A percentile compares a stretch with the other conserved stretches of the same genome.
Conservation (phyloP, 2,329 filamentous ascomycete species). For the Trichoderma lentiforme region DNA sequence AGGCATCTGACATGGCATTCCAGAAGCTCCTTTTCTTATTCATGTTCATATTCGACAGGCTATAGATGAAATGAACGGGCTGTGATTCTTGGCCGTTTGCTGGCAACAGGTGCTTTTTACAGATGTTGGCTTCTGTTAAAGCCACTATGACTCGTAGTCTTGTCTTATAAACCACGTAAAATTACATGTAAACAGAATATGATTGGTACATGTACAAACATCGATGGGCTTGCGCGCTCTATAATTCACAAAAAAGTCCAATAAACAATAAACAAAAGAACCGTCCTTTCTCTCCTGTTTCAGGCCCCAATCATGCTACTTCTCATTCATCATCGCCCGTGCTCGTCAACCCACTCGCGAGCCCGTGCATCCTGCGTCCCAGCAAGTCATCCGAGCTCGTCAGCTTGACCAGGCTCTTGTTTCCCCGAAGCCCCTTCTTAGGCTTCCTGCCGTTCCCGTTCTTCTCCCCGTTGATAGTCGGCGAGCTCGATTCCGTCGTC, state of each 20-base stretch:
- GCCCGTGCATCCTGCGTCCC: slow-evolving; percentile 55
- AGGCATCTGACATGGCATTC: background rate
- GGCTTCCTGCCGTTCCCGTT: slow-evolving; percentile 24
- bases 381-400: slow-evolving; percentile 57
- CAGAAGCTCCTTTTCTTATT: background rate
- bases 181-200: background rate
- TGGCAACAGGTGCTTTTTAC: background rate
- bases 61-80: background rate
- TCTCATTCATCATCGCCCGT: slow-evolving; percentile 40
- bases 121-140: background rate
- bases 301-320: background rate
- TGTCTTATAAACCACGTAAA: background rate
- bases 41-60: fast-evolving
- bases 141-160: background rate
- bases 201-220: background rate
- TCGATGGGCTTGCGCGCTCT: background rate
- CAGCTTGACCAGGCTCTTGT: slow-evolving; percentile 50
- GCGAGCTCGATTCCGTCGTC: slow-evolving; percentile 4
- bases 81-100: background rate
- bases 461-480: slow-evolving; percentile 14
- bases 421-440: slow-evolving; percentile 36
- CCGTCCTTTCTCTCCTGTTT: background rate
- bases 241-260: background rate
- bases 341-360: slow-evolving; percentile 53
- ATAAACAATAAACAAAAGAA: background rate